Base-by-base conservation (phyloP, 306 rosid genomes). In the Calophaca sinica region DNA sequence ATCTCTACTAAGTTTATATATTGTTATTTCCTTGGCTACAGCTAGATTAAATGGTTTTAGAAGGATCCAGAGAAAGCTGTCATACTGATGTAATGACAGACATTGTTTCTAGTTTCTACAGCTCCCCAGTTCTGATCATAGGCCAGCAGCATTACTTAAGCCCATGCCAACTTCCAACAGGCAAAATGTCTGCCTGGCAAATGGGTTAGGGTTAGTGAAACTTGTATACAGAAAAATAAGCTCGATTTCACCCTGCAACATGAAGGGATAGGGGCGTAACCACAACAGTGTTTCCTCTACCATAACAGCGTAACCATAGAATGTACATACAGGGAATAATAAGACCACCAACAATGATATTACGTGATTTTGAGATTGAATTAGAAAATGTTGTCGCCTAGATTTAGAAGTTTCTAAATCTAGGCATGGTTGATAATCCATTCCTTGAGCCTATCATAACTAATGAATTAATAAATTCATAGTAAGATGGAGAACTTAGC, bases 21-120 rank as follows among this genome's bases (percentile, higher is more conserved):
- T 72, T 59, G 44, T 13, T 57, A 44, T 58, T 72, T 72, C 39
- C 4, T 38, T 38, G 68, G 53, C n/a, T 71, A 39, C 50, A 70
- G 5, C 62, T 4, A 32, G 42, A 52, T 20, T 5, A 54, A 36
- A 36, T 70, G 62, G 62, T 20, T 36, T 50, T 69, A 51, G 76
- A 41, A 39, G 26, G 20, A 71, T 44, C 65, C 15, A 28, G 2
- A 54, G 48, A 70, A 38, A 35, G 14, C 26, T 2, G 39, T 38
- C 20, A 52, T 53, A 70, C 52, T 52, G 75, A 70, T 9, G 20
- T 52, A 51, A 50, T 20, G 53, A 44, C 5, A 26, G 2, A 42
- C 31, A 42, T 2, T 5, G 28, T 53, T 35, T 26, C 11, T 15
- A 36, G 44, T 70, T 35, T 26, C 7, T 36, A 36, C 42, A 15